Base-by-base conservation (phyloP, 1,284 basidiomycete genomes). In the Somion occarium region DNA sequence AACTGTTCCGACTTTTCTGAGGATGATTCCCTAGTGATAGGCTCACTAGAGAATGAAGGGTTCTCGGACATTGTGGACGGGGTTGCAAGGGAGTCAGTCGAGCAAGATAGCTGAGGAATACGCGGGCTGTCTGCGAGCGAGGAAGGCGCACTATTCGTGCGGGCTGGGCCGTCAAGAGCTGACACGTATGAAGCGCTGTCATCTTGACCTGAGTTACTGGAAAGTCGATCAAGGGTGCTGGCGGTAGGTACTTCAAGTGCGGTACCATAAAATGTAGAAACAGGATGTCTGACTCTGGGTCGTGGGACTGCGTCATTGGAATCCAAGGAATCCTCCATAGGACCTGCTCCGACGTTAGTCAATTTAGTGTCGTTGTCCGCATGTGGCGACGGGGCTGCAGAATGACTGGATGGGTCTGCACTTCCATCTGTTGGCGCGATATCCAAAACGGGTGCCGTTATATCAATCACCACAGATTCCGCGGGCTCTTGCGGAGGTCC, bases 41-140 rank as follows among this genome's bases (percentile, higher is more conserved):
- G 30, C 30, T 34, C 30, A 34, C 7, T 7, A 47, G 60, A 60
- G 52, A 64, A 57, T 44, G 62, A 58, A 3, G 70, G 65, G 26
- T 69, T 71, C 20, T 68, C 73, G 11, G 74, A 75, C 20, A 69
- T 65, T 24, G 64, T 63, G 24, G 75, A 74, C 3, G 73, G 71
- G 4, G 68, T 64, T 2, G 70, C 73, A 19, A 76, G 53, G 2
- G 74, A 78, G 47, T 77, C 75, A 0, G 73, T 69, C 1, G 75
- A 78, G 2, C 69, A 74, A 9, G 73, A 66, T 19, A 77, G 59
- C 1, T 71, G 72, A 43, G 74, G 74, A 39, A 70, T 64, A 38
- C 62, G 63, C 18, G 64, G 59, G 47, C 66, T 65, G 27, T 60
- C 64, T 46, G 70, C 50, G 46, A 69, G 67, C 48, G 66, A 70